These are phyloP conservation scores for Friedmanniomyces endolithicus DNA, from an alignment of 495 filamentous ascomycete species.

Conservation along the genomic window DNA sequence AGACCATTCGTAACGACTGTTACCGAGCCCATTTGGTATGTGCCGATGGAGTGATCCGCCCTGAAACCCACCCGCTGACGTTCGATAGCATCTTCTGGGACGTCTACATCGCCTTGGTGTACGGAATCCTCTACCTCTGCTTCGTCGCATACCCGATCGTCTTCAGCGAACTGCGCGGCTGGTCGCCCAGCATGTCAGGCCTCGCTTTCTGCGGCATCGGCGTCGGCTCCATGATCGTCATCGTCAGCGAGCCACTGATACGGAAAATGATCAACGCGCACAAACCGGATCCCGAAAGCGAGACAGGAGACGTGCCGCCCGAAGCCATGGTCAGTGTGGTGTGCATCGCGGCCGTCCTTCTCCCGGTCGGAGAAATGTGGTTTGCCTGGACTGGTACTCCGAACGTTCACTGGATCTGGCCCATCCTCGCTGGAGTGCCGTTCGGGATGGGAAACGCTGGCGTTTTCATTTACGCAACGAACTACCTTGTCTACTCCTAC, in stretches of 20 bases:
- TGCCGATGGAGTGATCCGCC: conserved; percentile 28
- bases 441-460: conserved; percentile 68
- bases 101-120: conserved; percentile 52
- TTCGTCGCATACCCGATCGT: conserved; percentile 80
- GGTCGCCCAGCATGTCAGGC: conserved; percentile 59
- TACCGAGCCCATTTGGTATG: conserved; percentile 63
- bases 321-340: conserved; percentile 66
- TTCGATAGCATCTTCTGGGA: conserved; percentile 64
- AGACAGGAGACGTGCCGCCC: conserved; percentile 52
- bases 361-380: conserved; percentile 59
- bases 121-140: conserved; percentile 66
- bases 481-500: conserved; percentile 67
- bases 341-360: conserved; percentile 53
- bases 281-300: conserved; percentile 44
- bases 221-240: conserved; percentile 55
- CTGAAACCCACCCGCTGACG: not conserved
- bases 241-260: conserved; percentile 55
- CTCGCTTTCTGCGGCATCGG: conserved; percentile 74
- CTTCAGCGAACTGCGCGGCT: conserved; percentile 58
- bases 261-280: conserved; percentile 61
- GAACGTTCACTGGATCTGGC: conserved; percentile 60
- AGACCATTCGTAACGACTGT: conserved; percentile 67
- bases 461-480: conserved; percentile 67
- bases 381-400: conserved; percentile 72
- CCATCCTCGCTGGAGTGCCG: conserved; percentile 63